Conservation (phyloP, 805 yeast genomes). For the Zygosaccharomyces bisporus region DNA sequence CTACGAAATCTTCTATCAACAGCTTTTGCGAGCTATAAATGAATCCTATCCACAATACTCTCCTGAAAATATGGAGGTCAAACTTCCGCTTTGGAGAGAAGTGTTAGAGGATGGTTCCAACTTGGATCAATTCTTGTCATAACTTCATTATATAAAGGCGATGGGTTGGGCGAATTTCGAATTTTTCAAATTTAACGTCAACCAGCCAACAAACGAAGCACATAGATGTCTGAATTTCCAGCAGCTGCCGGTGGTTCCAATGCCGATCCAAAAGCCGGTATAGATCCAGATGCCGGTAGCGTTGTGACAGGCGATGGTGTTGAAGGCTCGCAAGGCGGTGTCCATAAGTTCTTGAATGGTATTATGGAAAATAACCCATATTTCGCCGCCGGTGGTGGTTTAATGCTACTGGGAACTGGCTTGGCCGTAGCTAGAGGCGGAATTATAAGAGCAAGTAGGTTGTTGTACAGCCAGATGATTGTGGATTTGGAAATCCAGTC, state of each 20-base stretch:
- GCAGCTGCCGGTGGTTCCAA: no score
- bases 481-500: constrained; percentile 93
- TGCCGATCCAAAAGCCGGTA: no score
- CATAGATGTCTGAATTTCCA: constrained; percentile 1
- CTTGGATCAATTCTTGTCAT: constrained; percentile 3
- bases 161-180: neutral
- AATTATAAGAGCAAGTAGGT: constrained; percentile 54
- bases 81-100: constrained; percentile 43
- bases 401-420: constrained; percentile 91
- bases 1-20: constrained; percentile 48
- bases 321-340: constrained; percentile 32
- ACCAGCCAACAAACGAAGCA: neutral
- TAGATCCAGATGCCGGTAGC: neutral
- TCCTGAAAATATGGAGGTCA: constrained; percentile 40
- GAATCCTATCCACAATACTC: constrained; percentile 45
- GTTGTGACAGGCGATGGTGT: constrained; percentile 1
- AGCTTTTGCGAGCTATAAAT: constrained; percentile 40
- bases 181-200: neutral
- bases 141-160: constrained; percentile 4
- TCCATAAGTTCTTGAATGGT: constrained; percentile 44
- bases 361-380: constrained; percentile 77
- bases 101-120: constrained; percentile 29
- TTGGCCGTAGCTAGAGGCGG: constrained; percentile 75
- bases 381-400: constrained; percentile 97
- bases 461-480: constrained; percentile 75